Conservation (phyloP, 2,329 filamentous ascomycete genomes). For the Aureobasidium sp. region DNA sequence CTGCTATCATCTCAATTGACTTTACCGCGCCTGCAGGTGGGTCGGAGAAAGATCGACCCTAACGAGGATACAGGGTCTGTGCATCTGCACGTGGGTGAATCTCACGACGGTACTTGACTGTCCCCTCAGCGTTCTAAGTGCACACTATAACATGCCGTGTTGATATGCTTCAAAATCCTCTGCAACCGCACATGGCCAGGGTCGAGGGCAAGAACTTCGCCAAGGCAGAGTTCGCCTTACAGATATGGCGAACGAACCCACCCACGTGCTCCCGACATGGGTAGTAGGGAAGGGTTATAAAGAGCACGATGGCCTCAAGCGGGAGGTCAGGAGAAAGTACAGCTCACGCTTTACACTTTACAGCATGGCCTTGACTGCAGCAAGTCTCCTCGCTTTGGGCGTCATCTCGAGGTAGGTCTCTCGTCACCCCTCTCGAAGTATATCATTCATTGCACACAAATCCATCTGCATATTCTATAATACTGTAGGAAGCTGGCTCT, state of each 20-base stretch:
- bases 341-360: neutral
- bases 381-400: constrained; percentile 6
- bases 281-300: neutral
- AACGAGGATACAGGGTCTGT: neutral
- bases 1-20: constrained; percentile 1
- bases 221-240: neutral
- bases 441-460: neutral
- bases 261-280: constrained; percentile 11
- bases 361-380: neutral
- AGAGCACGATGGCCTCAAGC: neutral
- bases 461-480: neutral
- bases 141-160: neutral
- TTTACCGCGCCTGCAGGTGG: neutral
- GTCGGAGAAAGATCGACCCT: neutral
- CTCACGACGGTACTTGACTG: neutral
- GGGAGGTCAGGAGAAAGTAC: neutral
- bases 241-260: neutral
- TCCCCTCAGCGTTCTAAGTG: neutral
- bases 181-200: neutral
- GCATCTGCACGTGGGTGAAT: constrained; percentile 1
- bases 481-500: neutral
- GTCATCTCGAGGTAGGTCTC: constrained; percentile 1
- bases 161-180: neutral
- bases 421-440: neutral
- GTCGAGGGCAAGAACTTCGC: neutral